Evolutionary conservation across 768 basidiomycete species (phyloP).

Genomic region (Russula earlei): DNA sequence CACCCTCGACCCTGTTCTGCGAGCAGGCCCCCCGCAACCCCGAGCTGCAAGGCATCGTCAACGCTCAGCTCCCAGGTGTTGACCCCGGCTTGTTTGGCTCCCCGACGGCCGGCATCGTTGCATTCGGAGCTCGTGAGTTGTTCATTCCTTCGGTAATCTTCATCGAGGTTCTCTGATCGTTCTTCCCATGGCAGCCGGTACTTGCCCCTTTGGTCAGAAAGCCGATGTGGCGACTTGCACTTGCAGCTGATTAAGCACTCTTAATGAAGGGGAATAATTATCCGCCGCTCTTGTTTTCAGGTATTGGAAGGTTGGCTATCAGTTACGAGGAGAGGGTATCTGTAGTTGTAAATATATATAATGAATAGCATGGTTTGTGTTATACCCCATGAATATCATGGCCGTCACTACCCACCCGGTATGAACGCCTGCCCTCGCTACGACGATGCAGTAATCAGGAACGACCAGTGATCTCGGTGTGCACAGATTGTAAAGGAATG

Average conservation of each 20-base stretch:
- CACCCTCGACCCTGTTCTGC: constrained; percentile 45
- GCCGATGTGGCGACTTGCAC: constrained; percentile 10
- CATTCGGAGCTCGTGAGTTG: constrained; percentile 36
- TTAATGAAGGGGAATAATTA: too few species aligned
- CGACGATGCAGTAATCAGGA: too few species aligned
- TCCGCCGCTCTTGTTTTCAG: too few species aligned
- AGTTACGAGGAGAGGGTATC: too few species aligned
- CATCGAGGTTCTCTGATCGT: background rate
- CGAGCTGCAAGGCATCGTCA: constrained; percentile 42
- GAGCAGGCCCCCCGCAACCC: constrained; percentile 43
- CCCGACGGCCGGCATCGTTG: constrained; percentile 35
- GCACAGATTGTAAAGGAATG: too few species aligned
- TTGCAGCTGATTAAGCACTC: background rate
- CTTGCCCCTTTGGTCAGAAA: constrained; percentile 16
- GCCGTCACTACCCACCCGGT: too few species aligned
- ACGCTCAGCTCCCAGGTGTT: constrained; percentile 46
- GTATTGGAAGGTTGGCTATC: too few species aligned
- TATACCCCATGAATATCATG: too few species aligned
- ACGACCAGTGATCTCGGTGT: too few species aligned
- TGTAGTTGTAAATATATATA: too few species aligned
- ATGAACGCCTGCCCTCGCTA: too few species aligned
- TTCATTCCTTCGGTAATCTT: background rate
- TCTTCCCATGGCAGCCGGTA: constrained; percentile 1
- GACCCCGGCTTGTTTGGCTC: constrained; percentile 46
- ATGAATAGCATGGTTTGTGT: too few species aligned